phyloP scores from a whole-genome alignment of 306 rosid genomes.

The Myrica gale region DNA sequence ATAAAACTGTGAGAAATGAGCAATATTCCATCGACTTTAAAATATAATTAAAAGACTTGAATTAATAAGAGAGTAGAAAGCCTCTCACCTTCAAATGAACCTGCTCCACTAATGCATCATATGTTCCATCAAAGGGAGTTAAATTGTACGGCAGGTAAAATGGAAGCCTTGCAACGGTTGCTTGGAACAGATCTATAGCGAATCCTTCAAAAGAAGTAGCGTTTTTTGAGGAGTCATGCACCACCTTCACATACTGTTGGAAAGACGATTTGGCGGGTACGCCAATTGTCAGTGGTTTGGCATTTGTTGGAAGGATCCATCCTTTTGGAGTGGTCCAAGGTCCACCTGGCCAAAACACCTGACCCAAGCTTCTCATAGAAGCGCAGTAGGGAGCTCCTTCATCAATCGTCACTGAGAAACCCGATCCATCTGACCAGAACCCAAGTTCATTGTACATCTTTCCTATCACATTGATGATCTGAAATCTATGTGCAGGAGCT shows the following conservation, averaged over 20 bases:
- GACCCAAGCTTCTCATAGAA: constrained; percentile 38
- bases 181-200: constrained; percentile 38
- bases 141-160: constrained; percentile 26
- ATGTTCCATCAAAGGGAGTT: constrained; percentile 35
- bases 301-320: constrained; percentile 25
- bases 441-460: constrained; percentile 45
- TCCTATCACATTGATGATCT: constrained; percentile 49
- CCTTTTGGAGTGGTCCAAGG: constrained; percentile 40
- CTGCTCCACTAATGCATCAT: constrained; percentile 40
- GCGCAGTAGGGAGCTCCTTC: background rate
- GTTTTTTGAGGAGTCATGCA: constrained; percentile 10
- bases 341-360: constrained; percentile 50
- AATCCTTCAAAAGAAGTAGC: constrained; percentile 27
- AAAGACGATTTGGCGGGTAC: constrained; percentile 33
- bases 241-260: constrained; percentile 30
- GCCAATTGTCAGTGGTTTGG: constrained; percentile 36
- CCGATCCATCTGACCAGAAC: constrained; percentile 44
- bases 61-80: background rate
- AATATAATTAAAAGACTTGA: background rate
- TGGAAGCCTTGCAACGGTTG: constrained; percentile 28
- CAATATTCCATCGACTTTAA: background rate
- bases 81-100: constrained; percentile 28
- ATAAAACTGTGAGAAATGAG: too few species aligned
- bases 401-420: constrained; percentile 28
- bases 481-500: constrained; percentile 21